phyloP scores from a whole-genome alignment of 1,284 basidiomycete genomes.

The Ceratobasidium sp. region DNA sequence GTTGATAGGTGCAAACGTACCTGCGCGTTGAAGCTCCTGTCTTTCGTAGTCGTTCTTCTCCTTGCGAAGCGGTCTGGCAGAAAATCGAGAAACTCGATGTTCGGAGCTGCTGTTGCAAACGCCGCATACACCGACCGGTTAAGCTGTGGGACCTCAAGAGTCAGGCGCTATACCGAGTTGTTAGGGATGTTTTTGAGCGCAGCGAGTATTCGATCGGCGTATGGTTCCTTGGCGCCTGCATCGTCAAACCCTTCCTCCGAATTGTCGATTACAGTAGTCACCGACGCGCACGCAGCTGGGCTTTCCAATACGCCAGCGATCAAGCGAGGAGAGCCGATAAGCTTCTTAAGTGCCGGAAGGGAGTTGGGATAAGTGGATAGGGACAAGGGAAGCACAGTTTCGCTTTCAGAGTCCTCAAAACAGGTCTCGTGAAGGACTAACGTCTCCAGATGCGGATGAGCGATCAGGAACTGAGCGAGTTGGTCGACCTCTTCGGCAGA shows the following conservation, averaged over 20 bases:
- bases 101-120: background rate
- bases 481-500: constrained; percentile 19
- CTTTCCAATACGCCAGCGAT: constrained; percentile 33
- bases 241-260: constrained; percentile 29
- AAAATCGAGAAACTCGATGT: constrained; percentile 17
- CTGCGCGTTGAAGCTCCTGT: constrained; percentile 1
- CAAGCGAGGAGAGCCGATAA: constrained; percentile 24
- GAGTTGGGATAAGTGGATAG: background rate
- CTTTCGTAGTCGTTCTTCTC: background rate
- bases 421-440: constrained; percentile 26
- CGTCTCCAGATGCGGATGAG: constrained; percentile 23
- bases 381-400: constrained; percentile 22
- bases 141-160: constrained; percentile 29
- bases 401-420: constrained; percentile 18
- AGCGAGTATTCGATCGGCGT: constrained; percentile 20
- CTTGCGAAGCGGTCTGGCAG: background rate
- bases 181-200: constrained; percentile 8
- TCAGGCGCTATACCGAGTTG: background rate
- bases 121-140: constrained; percentile 4
- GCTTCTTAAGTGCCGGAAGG: constrained; percentile 12
- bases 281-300: constrained; percentile 15
- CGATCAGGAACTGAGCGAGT: constrained; percentile 3
- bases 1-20: background rate
- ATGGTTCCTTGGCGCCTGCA: constrained; percentile 17
- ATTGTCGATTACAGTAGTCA: constrained; percentile 15